Conservation (phyloP, 352 stramenopile species). For the Elongisporangium anandrum region DNA sequence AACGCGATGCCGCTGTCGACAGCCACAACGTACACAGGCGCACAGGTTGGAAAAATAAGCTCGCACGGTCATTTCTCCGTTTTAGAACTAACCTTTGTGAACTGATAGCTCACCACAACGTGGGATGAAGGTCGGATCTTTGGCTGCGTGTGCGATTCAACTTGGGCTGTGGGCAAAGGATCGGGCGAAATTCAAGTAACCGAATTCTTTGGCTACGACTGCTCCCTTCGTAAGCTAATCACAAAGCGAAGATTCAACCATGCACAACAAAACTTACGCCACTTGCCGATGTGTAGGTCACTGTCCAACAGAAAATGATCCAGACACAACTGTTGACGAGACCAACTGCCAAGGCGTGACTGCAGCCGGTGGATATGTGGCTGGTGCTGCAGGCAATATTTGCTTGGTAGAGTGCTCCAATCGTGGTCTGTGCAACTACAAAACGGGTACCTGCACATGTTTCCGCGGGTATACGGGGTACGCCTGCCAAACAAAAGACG, state of each 20-base stretch:
- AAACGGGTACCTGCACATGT: constrained; percentile 78
- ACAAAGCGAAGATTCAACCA: not conserved
- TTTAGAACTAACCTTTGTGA: not conserved
- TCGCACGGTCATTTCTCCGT: not conserved
- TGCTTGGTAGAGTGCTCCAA: constrained; percentile 93
- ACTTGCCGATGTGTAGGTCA: constrained; percentile 30
- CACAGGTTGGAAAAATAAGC: constrained; percentile 18
- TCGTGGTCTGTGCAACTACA: constrained; percentile 88
- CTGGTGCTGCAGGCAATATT: constrained; percentile 67
- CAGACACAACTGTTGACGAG: constrained; percentile 59
- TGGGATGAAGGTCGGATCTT: constrained; percentile 92
- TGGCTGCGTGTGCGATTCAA: constrained; percentile 86
- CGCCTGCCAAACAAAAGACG: constrained; percentile 46
- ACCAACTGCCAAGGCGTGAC: constrained; percentile 60
- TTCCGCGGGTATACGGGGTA: constrained; percentile 76
- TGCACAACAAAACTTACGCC: not conserved
- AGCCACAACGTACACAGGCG: constrained; percentile 58
- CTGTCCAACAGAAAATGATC: constrained; percentile 83
- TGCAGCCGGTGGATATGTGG: constrained; percentile 27
- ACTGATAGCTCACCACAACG: constrained; percentile 39
- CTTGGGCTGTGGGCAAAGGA: constrained; percentile 77
- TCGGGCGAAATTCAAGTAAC: constrained; percentile 71
- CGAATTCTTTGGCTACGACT: constrained; percentile 89
- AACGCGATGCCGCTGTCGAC: constrained; percentile 64
- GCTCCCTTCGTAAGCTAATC: constrained; percentile 52